phyloP scores from a whole-genome alignment of 2,329 filamentous ascomycete species.

The Colletotrichum sp. region DNA sequence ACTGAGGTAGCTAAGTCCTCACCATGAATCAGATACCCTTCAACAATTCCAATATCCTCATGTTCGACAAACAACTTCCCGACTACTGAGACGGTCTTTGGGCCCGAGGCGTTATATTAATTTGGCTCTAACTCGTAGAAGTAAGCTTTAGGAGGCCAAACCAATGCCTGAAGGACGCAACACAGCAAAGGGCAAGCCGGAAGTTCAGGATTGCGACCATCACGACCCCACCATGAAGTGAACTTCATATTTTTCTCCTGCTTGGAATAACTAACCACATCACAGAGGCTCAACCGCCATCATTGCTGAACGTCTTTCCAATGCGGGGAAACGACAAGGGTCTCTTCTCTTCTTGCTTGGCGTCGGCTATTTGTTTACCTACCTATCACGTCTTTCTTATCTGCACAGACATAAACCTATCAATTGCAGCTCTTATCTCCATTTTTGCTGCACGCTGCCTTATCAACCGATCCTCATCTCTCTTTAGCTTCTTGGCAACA shows the following conservation, averaged over 20 bases:
- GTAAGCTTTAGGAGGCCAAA: background rate
- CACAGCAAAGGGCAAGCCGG: background rate
- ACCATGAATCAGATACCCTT: background rate
- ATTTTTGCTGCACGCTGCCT: background rate
- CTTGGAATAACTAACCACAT: background rate
- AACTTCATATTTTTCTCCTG: background rate
- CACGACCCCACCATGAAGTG: rapidly evolving
- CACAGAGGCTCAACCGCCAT: background rate
- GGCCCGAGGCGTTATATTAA: rapidly evolving
- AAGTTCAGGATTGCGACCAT: background rate
- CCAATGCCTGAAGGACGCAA: background rate
- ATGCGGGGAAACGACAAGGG: background rate
- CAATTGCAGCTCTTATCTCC: background rate
- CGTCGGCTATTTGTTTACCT: background rate
- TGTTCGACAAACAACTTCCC: background rate
- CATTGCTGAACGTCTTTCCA: background rate
- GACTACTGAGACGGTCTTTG: background rate
- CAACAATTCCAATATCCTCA: background rate
- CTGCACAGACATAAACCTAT: background rate
- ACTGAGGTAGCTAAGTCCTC: too few relatives aligned
- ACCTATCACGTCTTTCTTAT: background rate
- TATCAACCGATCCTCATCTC: background rate
- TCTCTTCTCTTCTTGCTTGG: background rate
- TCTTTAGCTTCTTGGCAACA: background rate
- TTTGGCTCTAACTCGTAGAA: background rate